Percentiles rank a stretch among this genome's conserved stretches.
These are phyloP conservation scores for Silene noctiflora DNA, from an alignment of 179 eudicot species.

Conservation along the genomic window DNA sequence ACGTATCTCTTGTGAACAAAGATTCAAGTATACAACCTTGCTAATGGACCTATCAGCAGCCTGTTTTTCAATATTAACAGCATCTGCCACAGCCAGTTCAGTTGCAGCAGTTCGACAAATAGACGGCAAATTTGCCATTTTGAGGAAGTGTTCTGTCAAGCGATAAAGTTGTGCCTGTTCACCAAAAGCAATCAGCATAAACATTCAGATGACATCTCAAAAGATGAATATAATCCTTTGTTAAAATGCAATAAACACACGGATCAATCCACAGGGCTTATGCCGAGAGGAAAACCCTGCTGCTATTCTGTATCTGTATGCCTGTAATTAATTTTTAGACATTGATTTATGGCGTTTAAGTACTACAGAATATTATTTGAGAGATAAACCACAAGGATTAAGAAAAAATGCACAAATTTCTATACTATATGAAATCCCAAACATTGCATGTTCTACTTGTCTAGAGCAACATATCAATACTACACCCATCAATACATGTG, in stretches of 20 bases:
- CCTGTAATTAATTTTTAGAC: not conserved
- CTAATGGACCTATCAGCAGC: slow-evolving; percentile 75
- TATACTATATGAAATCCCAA: too few species aligned
- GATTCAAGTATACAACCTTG: slow-evolving; percentile 81
- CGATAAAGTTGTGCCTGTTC: slow-evolving; percentile 86
- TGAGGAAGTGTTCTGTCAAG: slow-evolving; percentile 80
- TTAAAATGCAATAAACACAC: slow-evolving; percentile 8
- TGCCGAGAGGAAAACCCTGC: not conserved
- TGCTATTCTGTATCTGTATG: not conserved
- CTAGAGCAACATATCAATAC: not conserved
- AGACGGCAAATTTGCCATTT: slow-evolving; percentile 61
- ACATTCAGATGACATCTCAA: not conserved
- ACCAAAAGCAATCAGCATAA: slow-evolving; percentile 19
- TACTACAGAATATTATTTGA: not conserved
- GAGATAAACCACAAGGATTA: not conserved
- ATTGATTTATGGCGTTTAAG: not conserved
- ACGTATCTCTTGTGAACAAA: slow-evolving; percentile 74
- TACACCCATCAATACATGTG: not conserved
- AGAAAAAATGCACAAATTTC: not conserved
- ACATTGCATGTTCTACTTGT: too few species aligned
- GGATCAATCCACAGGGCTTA: not conserved
- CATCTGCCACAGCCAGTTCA: slow-evolving; percentile 94
- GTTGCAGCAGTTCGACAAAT: slow-evolving; percentile 68
- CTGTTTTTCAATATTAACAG: slow-evolving; percentile 87
- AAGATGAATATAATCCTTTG: not conserved